Base-by-base conservation (phyloP, 805 yeast species). In the Pichia eremophila region DNA sequence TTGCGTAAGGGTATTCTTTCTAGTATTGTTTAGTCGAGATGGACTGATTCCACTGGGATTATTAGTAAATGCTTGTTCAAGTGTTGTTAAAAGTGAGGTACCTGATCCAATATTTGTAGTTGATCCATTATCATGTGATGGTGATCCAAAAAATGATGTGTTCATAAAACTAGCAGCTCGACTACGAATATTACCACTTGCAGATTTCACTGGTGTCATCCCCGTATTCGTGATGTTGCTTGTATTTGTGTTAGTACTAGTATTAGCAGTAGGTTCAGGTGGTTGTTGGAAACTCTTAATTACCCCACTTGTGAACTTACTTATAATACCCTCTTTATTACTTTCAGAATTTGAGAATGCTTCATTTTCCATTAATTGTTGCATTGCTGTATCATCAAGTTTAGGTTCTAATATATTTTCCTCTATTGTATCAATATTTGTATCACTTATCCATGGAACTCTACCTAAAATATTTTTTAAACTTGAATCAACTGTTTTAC, bases 401-500 rank as follows among this genome's bases (percentile, higher is more conserved):
- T 28, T 19, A 4, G 10, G n/a, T 9, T 29, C 35, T 3, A 7
- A 8, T 4, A 10, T 31, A 22, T 36, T 15, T n/a, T 36, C 5
- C 14, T 31, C 28, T 2, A 25, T 31, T 35, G 4, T 35, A 10
- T 41, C 48, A 28, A 28, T 17, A 10, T 2, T 15, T 22, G 19
- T 39, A 32, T 25, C 44, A 34, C 25, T 19, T 3, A 36, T 46
- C 63, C 65, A 61, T 0, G 68, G 50, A 14, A 66, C 67, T 48
- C 53, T 58, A 3, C 69, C 69, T 46, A 66, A 57, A 3, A 66
- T 60, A 49, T 53, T 60, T 37, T 56, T 57, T 29, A 66, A 54
- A 49, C 69, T 64, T 15, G 64, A 51, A 47, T 66, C 70, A 17
- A 66, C 65, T n/a, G 69, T 60, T 34, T 48, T 54, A 43, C 68